phyloP scores from a whole-genome alignment of 768 basidiomycete species.

The Guyanaporus albipodus region DNA sequence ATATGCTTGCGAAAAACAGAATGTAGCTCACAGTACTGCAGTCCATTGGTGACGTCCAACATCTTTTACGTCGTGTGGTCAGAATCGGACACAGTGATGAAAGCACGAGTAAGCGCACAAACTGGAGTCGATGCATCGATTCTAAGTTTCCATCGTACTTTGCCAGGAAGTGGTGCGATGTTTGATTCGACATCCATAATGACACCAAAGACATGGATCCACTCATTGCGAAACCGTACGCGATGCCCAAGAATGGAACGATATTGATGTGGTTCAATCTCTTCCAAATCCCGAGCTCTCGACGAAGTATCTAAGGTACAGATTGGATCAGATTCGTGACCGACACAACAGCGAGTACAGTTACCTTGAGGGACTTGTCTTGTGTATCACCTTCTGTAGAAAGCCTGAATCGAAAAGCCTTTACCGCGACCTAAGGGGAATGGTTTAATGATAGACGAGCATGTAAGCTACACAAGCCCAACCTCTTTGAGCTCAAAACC shows the following conservation, averaged over 20 bases:
- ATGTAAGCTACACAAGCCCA: not conserved
- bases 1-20: not conserved
- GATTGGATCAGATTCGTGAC: accelerated
- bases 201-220: slow-evolving; percentile 27
- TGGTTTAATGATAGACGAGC: not conserved
- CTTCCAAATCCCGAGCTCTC: slow-evolving; percentile 31
- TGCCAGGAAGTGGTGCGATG: slow-evolving; percentile 14
- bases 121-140: slow-evolving; percentile 2
- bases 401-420: slow-evolving; percentile 13
- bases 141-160: slow-evolving; percentile 3
- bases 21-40: slow-evolving; percentile 9
- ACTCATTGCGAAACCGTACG: slow-evolving; percentile 20
- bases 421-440: slow-evolving; percentile 22
- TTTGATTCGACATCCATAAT: slow-evolving; percentile 29
- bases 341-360: too few relatives aligned
- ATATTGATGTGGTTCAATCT: slow-evolving; percentile 23
- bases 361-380: not conserved
- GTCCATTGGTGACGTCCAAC: slow-evolving; percentile 10
- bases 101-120: slow-evolving; percentile 11
- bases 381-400: not conserved
- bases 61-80: slow-evolving; percentile 11
- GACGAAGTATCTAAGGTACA: slow-evolving; percentile 16
- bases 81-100: slow-evolving; percentile 14
- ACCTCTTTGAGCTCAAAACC: not conserved
- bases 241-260: slow-evolving; percentile 20